Evolutionary conservation across 2,329 filamentous ascomycete genomes (phyloP), one percentile per base, ranked within the genome.

Genomic region (Neonectria hederae): DNA sequence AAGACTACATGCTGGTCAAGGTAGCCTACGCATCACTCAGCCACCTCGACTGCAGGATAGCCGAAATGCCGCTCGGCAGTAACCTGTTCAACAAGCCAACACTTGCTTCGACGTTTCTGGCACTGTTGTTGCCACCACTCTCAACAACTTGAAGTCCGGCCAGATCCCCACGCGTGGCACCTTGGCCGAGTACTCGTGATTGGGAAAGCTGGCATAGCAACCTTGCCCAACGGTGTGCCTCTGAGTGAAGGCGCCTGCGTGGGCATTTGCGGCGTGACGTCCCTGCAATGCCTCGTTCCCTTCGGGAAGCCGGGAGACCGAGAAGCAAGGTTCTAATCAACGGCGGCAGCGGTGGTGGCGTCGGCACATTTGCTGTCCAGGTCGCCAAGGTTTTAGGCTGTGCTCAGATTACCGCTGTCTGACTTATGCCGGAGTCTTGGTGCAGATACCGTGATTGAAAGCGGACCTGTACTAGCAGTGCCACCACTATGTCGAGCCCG

Each of bases 31-130:
- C 65, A 26, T 71, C 69, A 3, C 38, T 71, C 28, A 71, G 71
- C 11, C 69, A 71, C 19, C 65, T 71, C 2, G 66, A 71, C 43
- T 71, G 68, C 19, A 71, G 68, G 11, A 13, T 68, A 0, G 66
- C 66, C 0, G 69, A 71, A 0, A 69, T 71, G 66, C 66, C 69
- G 3, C 24, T 69, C 0, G 54, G 54, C 2, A 65, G 38, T 22
- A 46, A 51, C 0, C 11, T 69, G 0, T 68, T 69, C 30, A 51
- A 40, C 0, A 71, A 68, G 1, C 69, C 66, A 0, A 65, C 38
- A 66, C 69, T 5, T 68, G 69, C 0, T 55, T 71, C 0, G 70
- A 72, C 51, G 71, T 68, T n/a, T 66, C 70, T 0, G 70, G 70
- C 1, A 69, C 63, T 0, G 54, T 72, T 1, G 40, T 68, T 0